Percentiles rank a stretch among this genome's conserved stretches.
phyloP scores from a whole-genome alignment of 2,329 filamentous ascomycete species.

The Microcera coccophila region DNA sequence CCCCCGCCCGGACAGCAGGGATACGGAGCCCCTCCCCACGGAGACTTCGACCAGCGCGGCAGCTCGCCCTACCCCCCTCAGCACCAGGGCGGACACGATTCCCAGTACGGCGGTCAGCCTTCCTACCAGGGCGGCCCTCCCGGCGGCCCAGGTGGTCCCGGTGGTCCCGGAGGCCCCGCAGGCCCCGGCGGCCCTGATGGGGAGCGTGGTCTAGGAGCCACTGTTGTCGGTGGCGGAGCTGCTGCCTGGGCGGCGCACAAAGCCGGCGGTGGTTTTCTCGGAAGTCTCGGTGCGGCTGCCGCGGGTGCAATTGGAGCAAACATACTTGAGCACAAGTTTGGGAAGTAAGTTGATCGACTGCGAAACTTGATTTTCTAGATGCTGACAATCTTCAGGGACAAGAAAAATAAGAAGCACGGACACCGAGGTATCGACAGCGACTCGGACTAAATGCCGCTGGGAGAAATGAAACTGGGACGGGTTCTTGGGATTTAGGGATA shows the following conservation, averaged over 20 bases:
- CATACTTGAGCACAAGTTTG: conserved; percentile 42
- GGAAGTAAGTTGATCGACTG: conserved; percentile 19
- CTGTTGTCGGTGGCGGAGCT: conserved; percentile 49
- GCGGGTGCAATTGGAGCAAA: conserved; percentile 56
- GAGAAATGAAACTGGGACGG: too few species aligned
- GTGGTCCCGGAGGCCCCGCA: conserved; percentile 23
- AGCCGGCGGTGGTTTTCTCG: conserved; percentile 49
- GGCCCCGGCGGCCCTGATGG: conserved; percentile 32
- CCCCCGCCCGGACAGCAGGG: conserved; percentile 22
- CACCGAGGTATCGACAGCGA: conserved; percentile 26
- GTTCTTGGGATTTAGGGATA: not conserved
- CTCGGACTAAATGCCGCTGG: conserved; percentile 28
- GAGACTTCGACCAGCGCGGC: conserved; percentile 19
- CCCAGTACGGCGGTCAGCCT: conserved; percentile 19
- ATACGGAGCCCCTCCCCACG: conserved; percentile 15
- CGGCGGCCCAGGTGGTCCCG: conserved; percentile 18
- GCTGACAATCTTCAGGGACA: conserved; percentile 4
- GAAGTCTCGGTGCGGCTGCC: conserved; percentile 48
- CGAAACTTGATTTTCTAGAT: not conserved
- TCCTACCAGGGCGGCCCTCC: conserved; percentile 21
- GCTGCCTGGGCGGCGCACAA: conserved; percentile 54
- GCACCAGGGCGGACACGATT: conserved; percentile 17
- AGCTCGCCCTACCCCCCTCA: conserved; percentile 20
- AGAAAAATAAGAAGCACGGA: conserved; percentile 32
- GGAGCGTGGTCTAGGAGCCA: conserved; percentile 55